These are phyloP conservation scores for Arbutus unedo DNA, from an alignment of 148 eudicot species.

Conservation along the genomic window DNA sequence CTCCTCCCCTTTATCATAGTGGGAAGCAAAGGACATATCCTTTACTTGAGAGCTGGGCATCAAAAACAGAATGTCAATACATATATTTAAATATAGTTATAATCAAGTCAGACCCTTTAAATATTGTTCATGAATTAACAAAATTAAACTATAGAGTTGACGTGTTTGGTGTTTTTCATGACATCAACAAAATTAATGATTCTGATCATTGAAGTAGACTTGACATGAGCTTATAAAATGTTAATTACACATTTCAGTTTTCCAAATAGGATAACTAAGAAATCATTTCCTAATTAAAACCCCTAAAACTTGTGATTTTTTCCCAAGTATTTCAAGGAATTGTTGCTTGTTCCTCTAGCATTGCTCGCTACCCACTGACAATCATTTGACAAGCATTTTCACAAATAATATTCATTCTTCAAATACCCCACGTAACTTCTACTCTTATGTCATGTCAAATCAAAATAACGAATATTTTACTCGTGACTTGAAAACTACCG, in stretches of 20 bases:
- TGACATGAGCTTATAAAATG: no score
- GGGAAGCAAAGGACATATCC: constrained; percentile 47
- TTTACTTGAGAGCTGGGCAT: constrained; percentile 24
- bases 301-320: background rate
- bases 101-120: background rate
- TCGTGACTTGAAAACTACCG: background rate
- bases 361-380: no score
- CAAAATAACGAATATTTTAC: background rate
- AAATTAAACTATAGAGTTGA: no score
- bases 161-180: no score
- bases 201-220: no score
- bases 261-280: no score
- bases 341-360: background rate
- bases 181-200: no score
- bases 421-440: no score
- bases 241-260: no score
- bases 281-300: no score
- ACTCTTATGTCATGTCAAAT: background rate
- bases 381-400: no score
- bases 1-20: constrained; percentile 39
- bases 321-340: background rate
- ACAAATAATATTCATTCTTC: no score
- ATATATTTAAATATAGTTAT: background rate
- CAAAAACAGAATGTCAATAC: constrained; percentile 11
- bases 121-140: background rate